Conservation (phyloP, 306 rosid genomes). For the Gastrolobium villosum region DNA sequence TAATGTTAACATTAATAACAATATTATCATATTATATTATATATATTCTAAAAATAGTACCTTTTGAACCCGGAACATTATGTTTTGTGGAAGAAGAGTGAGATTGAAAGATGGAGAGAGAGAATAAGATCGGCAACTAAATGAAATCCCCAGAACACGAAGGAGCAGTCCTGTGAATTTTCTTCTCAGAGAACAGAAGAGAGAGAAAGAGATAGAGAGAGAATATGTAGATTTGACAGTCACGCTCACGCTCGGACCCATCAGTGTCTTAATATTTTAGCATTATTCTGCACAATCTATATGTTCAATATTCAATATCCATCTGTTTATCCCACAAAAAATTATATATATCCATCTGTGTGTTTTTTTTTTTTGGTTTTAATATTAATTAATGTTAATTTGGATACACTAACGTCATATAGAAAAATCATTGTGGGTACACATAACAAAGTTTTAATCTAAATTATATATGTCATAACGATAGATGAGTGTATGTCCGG, state of each 20-base stretch:
- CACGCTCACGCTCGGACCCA: constrained; percentile 68
- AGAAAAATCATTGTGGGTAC: no score
- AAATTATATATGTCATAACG: no score
- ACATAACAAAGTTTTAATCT: no score
- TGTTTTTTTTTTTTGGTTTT: no score
- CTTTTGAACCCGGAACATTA: constrained; percentile 91
- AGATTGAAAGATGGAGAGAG: constrained; percentile 65
- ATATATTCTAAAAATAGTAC: constrained; percentile 52
- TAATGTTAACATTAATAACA: no score
- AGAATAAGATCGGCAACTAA: constrained; percentile 74
- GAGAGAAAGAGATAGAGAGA: constrained; percentile 51
- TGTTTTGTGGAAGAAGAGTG: constrained; percentile 56
- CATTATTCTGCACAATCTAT: constrained; percentile 36
- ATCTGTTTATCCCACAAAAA: neutral
- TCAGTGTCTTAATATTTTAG: constrained; percentile 56
- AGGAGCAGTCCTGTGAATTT: constrained; percentile 53
- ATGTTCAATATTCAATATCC: constrained; percentile 30
- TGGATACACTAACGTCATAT: no score
- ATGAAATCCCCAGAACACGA: constrained; percentile 73
- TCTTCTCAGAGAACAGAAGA: constrained; percentile 43
- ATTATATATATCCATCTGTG: no score
- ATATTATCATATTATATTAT: no score
- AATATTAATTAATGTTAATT: no score
- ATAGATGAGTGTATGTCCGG: no score
- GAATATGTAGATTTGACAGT: constrained; percentile 97